Evolutionary conservation across 345 rosid genomes (phyloP), one percentile per base, ranked within the genome.

Genomic region (Geranium brycei): DNA sequence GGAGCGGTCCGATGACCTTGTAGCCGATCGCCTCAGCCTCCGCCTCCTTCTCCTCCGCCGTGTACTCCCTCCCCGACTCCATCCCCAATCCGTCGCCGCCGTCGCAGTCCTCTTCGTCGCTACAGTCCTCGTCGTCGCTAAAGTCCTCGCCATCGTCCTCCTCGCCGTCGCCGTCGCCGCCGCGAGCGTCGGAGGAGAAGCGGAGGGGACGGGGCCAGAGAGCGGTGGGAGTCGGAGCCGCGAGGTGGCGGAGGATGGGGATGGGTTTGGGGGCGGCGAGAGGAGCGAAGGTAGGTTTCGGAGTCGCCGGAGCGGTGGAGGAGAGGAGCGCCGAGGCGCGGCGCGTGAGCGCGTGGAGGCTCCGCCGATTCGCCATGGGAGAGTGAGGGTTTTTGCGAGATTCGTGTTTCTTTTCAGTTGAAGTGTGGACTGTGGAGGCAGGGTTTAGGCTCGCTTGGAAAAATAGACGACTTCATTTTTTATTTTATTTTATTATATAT

Each of bases 21-120:
- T 95, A 95, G 23, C 99, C 99, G 6, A 95, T 87, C 35, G 77
- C 91, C 1, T 85, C 85, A 19, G 96, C 97, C 76, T 80, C 96
- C 8, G 73, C 85, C 60, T 79, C 88, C 77, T 71, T 85, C 88
- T 88, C 96, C 76, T 82, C 85, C 23, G 78, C 65, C 53, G 95
- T 57, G 62, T 83, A 87, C 53, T 81, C 84, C 67, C 89, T 80
- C 53, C 58, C 72, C 66, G 67, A 64, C 58, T 76, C 79, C 63
- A 71, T 62, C 61, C 70, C 69, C 14, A 65, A 59, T 19, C 75
- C 69, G 63, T 63, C 67, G 57, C 72, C 75, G 15, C 73, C 82
- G 17, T 61, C 79, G 5, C 67, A 82, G 7, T 74, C 76, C 1
- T 77, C 83, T 69, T 65, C 75, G 12, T 65, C 16, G 64, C 69